These are phyloP conservation scores for Pyrenochaeta sp. DNA, from an alignment of 2,329 filamentous ascomycete species.

Conservation along the genomic window DNA sequence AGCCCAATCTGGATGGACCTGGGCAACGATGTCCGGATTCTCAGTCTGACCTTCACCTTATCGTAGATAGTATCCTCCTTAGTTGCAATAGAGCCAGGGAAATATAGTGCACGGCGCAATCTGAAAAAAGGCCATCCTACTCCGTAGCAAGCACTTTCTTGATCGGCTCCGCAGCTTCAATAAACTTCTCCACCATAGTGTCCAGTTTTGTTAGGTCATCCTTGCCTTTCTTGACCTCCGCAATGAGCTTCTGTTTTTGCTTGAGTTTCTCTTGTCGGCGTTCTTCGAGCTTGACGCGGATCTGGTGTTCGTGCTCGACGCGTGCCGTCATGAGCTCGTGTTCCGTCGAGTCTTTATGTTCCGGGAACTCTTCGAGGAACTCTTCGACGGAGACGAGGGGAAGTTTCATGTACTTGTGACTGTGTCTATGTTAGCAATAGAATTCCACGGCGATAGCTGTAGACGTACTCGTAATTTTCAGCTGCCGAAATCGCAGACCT, in stretches of 20 bases:
- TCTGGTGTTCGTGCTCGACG: conserved; percentile 88
- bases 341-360: conserved; percentile 75
- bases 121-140: conserved; percentile 31
- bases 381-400: conserved; percentile 85
- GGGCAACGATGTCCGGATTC: background rate
- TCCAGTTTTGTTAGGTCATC: conserved; percentile 92
- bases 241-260: conserved; percentile 73
- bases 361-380: conserved; percentile 79
- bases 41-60: background rate
- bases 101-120: background rate
- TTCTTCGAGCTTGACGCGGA: conserved; percentile 85
- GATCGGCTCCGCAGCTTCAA: conserved; percentile 89
- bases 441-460: background rate
- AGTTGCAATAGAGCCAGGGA: background rate
- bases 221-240: conserved; percentile 89
- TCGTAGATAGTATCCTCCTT: background rate
- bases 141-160: conserved; percentile 85
- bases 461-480: conserved; percentile 84
- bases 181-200: conserved; percentile 90
- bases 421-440: conserved; percentile 49
- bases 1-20: background rate
- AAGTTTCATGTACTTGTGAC: conserved; percentile 86
- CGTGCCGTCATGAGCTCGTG: conserved; percentile 87
- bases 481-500: conserved; percentile 90
- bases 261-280: conserved; percentile 71